Base-by-base conservation (phyloP, 441 rosid species). In the Croton laevigatus region DNA sequence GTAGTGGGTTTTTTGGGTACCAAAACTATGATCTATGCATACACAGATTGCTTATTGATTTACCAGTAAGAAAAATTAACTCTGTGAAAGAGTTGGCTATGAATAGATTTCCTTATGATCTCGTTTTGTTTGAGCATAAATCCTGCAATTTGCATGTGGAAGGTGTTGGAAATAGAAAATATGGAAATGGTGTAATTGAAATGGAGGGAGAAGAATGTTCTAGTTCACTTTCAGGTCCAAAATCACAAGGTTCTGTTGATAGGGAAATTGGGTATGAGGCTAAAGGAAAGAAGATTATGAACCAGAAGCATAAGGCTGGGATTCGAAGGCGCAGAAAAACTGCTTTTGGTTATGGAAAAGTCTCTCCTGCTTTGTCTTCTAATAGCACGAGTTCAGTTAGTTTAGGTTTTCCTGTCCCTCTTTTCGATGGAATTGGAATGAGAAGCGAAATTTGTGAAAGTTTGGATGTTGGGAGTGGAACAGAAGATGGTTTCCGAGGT, bases 91-190 rank as follows among this genome's bases (percentile, higher is more conserved):
- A 52, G 19, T 84, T 82, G 55, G 82, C 79, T 3, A 88, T 23
- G 75, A 80, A 59, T 12, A 89, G 70, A 61, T 77, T 81, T 71
- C 97, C 97, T 71, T 89, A 83, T 60, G 85, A 83, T 81, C 79
- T 78, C 4, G 23, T 83, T 59, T 58, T 71, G 20, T 59, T 17
- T 68, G 60, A 65, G 52, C 78, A 62, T 51, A 44, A 59, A 36
- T 55, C 69, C 58, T 34, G 62, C 46, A 59, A 44, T 70, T 66
- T 59, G 36, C 64, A 64, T 58, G 57, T 55, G 62, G 75, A 66
- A 59, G 62, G 66, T n/a, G 73, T 61, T 19, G 36, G 75, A 38
- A 74, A 73, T 69, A 44, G 46, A 36, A 75, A 62, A 12, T 74
- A 71, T 22, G 71, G 71, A 54, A 66, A 46, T 45, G 65, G 68